Percentiles rank a stretch among this genome's conserved stretches.
These are phyloP conservation scores for Suhomyces sp. DNA, from an alignment of 805 yeast genomes.

Conservation along the genomic window DNA sequence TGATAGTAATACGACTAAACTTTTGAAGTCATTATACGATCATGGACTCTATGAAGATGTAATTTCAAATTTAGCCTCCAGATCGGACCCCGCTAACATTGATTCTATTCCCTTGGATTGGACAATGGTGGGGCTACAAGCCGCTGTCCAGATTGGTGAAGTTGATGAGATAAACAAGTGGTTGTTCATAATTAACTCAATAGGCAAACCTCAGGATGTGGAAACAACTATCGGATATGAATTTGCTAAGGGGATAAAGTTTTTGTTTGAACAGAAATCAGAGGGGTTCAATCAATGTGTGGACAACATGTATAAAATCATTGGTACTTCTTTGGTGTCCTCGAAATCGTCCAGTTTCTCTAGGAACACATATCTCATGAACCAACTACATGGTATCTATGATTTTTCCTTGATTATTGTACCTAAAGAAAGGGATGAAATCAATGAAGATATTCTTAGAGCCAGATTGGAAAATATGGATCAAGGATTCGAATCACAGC, in stretches of 20 bases:
- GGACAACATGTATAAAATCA: constrained; percentile 50
- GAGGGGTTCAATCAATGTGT: constrained; percentile 40
- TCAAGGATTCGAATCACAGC: constrained; percentile 53
- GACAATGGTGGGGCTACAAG: constrained; percentile 68
- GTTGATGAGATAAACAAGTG: constrained; percentile 52
- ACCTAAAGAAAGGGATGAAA: constrained; percentile 10
- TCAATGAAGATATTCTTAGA: constrained; percentile 20
- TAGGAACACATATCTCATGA: constrained; percentile 35
- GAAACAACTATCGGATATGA: constrained; percentile 60
- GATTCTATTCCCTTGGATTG: constrained; percentile 49
- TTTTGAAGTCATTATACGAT: constrained; percentile 69
- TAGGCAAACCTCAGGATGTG: constrained; percentile 41
- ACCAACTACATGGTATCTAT: constrained; percentile 35
- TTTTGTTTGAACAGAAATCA: constrained; percentile 36
- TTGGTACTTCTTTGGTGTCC: constrained; percentile 58
- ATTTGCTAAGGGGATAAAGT: constrained; percentile 60
- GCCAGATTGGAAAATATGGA: constrained; percentile 36
- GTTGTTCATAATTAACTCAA: constrained; percentile 52
- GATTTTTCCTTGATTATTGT: constrained; percentile 31
- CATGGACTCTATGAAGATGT: constrained; percentile 75
- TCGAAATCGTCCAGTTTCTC: constrained; percentile 39
- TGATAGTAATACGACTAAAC: constrained; percentile 45
- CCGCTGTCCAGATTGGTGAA: constrained; percentile 68
- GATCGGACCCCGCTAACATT: constrained; percentile 19
- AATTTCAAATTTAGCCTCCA: constrained; percentile 47